Evolutionary conservation across 2,329 filamentous ascomycete genomes (phyloP).

Genomic region (Cladorrhinum sp.): DNA sequence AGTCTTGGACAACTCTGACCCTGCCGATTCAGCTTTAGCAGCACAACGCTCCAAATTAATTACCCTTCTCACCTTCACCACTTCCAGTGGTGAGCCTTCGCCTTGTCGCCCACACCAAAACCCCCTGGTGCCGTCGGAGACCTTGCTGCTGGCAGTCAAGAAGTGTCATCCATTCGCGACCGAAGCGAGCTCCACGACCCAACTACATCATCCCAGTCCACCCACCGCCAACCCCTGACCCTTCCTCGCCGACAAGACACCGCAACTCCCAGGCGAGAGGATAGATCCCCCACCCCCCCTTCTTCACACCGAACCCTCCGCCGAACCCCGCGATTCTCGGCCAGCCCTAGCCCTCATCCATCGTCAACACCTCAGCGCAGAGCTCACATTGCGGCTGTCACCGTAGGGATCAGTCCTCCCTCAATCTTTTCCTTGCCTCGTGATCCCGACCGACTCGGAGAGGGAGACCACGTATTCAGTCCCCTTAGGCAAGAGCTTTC

Average conservation of each 20-base stretch:
- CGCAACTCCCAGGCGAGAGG: slow-evolving; percentile 30
- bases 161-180: slow-evolving; percentile 47
- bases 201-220: slow-evolving; percentile 34
- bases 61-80: slow-evolving; percentile 24
- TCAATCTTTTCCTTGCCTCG: slow-evolving; percentile 37
- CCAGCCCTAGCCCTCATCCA: slow-evolving; percentile 40
- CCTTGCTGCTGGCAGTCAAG: slow-evolving; percentile 47
- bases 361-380: slow-evolving; percentile 30
- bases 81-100: slow-evolving; percentile 34
- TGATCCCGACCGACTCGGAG: slow-evolving; percentile 18
- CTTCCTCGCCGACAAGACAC: slow-evolving; percentile 37
- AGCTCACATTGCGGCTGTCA: slow-evolving; percentile 47
- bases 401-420: slow-evolving; percentile 47
- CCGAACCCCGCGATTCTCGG: slow-evolving; percentile 51
- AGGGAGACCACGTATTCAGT: slow-evolving; percentile 23
- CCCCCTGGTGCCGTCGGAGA: slow-evolving; percentile 34
- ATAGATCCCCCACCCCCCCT: slow-evolving; percentile 45
- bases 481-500: slow-evolving; percentile 40
- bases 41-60: slow-evolving; percentile 11
- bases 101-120: slow-evolving; percentile 46
- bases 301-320: slow-evolving; percentile 49
- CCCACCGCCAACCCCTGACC: slow-evolving; percentile 38
- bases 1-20: slow-evolving; percentile 4
- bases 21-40: slow-evolving; percentile 2
- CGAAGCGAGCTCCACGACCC: slow-evolving; percentile 53